A percentile compares a stretch with the other conserved stretches of the same genome.
phyloP scores from a whole-genome alignment of 2,329 filamentous ascomycete species.

The Colletotrichum sp. region DNA sequence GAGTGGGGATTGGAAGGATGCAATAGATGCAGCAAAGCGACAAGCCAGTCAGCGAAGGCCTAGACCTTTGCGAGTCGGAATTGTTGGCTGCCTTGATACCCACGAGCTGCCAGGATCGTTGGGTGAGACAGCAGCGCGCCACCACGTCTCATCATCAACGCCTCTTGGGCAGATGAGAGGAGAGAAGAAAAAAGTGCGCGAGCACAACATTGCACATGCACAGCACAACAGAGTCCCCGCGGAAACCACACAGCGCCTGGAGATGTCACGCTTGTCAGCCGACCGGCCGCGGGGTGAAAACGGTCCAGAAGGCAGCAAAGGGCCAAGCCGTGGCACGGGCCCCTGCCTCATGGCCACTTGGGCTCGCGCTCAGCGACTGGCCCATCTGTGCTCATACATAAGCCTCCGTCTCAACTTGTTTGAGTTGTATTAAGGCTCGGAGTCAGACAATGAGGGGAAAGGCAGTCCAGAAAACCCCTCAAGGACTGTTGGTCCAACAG shows the following conservation, averaged over 20 bases:
- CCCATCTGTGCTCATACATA: conserved; percentile 14
- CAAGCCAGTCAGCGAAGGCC: neutral
- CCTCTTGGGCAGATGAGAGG: neutral
- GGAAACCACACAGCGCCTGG: neutral
- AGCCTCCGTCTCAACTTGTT: conserved; percentile 21
- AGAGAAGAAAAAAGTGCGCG: neutral
- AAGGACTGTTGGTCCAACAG: neutral
- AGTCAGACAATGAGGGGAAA: conserved; percentile 9
- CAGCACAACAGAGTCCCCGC: neutral
- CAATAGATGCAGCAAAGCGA: neutral
- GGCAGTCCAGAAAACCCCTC: neutral
- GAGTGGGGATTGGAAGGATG: neutral
- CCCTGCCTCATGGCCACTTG: conserved; percentile 11
- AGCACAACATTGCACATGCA: neutral
- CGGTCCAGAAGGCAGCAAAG: neutral
- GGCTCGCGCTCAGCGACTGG: neutral
- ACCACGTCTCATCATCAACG: conserved; percentile 16
- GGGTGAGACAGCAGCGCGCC: conserved; percentile 15
- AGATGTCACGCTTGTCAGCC: conserved; percentile 12
- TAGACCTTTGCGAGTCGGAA: neutral
- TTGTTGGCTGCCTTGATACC: neutral
- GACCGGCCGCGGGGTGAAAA: neutral
- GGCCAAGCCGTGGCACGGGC: conserved; percentile 1
- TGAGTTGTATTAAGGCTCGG: conserved; percentile 18
- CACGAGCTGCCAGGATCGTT: neutral